phyloP scores from a whole-genome alignment of 768 basidiomycete species.

The Amanita muscaria region DNA sequence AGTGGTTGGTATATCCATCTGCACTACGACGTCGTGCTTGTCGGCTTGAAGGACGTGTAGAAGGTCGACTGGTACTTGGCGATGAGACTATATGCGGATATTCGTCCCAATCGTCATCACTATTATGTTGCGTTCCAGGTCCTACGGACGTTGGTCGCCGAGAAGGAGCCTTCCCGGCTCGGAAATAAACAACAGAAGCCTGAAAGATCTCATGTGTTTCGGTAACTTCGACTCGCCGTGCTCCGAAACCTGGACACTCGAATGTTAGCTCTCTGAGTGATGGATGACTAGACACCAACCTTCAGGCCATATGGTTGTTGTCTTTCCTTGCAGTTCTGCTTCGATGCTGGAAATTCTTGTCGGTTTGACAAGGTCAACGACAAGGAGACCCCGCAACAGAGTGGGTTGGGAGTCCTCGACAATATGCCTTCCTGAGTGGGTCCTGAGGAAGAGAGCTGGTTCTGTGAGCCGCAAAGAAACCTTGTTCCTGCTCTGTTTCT shows the following conservation, averaged over 20 bases:
- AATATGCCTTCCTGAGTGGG: constrained; percentile 30
- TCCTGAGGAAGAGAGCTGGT: constrained; percentile 61
- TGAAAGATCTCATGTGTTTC: constrained; percentile 75
- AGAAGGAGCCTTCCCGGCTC: constrained; percentile 35
- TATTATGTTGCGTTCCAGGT: constrained; percentile 31
- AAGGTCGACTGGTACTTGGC: constrained; percentile 1
- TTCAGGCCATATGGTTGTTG: constrained; percentile 76
- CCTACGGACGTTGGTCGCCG: constrained; percentile 39
- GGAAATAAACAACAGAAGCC: constrained; percentile 65
- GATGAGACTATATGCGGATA: constrained; percentile 1
- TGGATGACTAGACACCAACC: constrained; percentile 36
- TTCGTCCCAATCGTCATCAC: constrained; percentile 21
- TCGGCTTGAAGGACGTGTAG: constrained; percentile 1
- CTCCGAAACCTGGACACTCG: constrained; percentile 45
- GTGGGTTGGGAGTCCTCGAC: constrained; percentile 31
- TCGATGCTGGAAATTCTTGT: constrained; percentile 83
- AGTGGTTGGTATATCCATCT: constrained; percentile 27
- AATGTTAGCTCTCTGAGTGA: constrained; percentile 4
- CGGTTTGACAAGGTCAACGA: constrained; percentile 54
- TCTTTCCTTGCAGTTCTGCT: constrained; percentile 65
- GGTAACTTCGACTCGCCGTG: constrained; percentile 61
- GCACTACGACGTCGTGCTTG: constrained; percentile 19
- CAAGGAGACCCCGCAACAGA: constrained; percentile 56
- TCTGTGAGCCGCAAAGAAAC: constrained; percentile 58
- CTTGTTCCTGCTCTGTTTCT: constrained; percentile 23